phyloP scores from a whole-genome alignment of 176 grass and related monocot species.

The Otatea glauca region DNA sequence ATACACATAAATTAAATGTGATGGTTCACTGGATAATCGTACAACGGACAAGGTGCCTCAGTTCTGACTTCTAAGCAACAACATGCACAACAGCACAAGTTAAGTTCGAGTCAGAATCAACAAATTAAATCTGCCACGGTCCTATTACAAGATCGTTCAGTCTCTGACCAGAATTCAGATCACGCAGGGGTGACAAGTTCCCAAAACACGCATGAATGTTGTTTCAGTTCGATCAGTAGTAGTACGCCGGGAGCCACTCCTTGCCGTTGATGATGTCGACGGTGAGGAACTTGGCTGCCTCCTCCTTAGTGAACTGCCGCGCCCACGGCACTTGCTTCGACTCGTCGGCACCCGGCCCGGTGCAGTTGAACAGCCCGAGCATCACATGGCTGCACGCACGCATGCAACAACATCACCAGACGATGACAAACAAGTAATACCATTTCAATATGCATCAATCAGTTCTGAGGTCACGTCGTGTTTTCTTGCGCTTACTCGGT shows the following conservation, averaged over 20 bases:
- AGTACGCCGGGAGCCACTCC: conserved; percentile 82
- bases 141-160: conserved; percentile 5
- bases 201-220: background rate
- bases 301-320: conserved; percentile 44
- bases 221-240: conserved; percentile 40
- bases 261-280: conserved; percentile 84
- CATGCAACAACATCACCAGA: background rate
- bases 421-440: background rate
- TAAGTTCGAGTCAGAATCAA: background rate
- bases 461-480: background rate
- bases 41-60: background rate
- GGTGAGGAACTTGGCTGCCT: conserved; percentile 62
- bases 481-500: conserved; percentile 43
- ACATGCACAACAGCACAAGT: background rate
- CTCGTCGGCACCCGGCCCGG: conserved; percentile 56
- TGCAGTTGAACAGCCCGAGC: conserved; percentile 71
- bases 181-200: background rate
- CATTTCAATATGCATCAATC: background rate
- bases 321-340: conserved; percentile 52
- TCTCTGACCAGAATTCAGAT: background rate
- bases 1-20: background rate
- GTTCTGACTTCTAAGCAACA: background rate
- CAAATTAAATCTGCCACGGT: background rate
- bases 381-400: conserved; percentile 55
- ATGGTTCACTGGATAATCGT: background rate